These are phyloP conservation scores for Hemileia vastatrix DNA, from an alignment of 1,284 basidiomycete genomes.

Conservation along the genomic window DNA sequence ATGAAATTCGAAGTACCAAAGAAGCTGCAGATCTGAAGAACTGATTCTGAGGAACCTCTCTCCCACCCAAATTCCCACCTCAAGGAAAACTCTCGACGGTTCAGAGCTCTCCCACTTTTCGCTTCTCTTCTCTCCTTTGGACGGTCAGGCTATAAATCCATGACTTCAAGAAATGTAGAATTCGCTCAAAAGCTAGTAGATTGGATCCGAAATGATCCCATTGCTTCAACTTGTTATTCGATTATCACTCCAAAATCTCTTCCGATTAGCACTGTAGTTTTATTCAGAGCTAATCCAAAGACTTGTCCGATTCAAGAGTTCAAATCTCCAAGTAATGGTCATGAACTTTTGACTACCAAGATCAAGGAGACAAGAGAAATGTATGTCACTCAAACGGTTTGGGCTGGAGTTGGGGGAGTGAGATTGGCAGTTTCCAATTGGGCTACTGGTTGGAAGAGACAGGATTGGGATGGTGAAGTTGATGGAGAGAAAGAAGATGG, in stretches of 20 bases:
- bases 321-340: slow-evolving; percentile 25
- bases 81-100: slow-evolving; percentile 51
- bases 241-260: slow-evolving; percentile 39
- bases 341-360: slow-evolving; percentile 35
- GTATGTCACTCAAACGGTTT: slow-evolving; percentile 48
- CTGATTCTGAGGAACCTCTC: slow-evolving; percentile 29
- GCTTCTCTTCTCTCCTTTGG: slow-evolving; percentile 48
- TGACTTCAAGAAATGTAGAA: slow-evolving; percentile 47
- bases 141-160: slow-evolving; percentile 46
- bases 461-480: background rate
- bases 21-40: no score
- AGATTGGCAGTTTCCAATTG: slow-evolving; percentile 50
- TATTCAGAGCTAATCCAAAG: slow-evolving; percentile 9
- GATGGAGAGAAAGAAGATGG: slow-evolving; percentile 28
- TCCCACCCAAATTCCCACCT: slow-evolving; percentile 47
- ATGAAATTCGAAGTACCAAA: background rate
- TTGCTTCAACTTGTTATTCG: slow-evolving; percentile 41
- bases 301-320: slow-evolving; percentile 32
- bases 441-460: slow-evolving; percentile 43
- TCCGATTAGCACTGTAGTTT: background rate
- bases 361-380: slow-evolving; percentile 47
- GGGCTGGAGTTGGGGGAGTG: slow-evolving; percentile 46
- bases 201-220: slow-evolving; percentile 38
- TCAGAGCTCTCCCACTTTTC: slow-evolving; percentile 50
- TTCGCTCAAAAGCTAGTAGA: slow-evolving; percentile 46